Evolutionary conservation across 208 protist genomes (phyloP).

Genomic region (Angomonas desouzai): DNA sequence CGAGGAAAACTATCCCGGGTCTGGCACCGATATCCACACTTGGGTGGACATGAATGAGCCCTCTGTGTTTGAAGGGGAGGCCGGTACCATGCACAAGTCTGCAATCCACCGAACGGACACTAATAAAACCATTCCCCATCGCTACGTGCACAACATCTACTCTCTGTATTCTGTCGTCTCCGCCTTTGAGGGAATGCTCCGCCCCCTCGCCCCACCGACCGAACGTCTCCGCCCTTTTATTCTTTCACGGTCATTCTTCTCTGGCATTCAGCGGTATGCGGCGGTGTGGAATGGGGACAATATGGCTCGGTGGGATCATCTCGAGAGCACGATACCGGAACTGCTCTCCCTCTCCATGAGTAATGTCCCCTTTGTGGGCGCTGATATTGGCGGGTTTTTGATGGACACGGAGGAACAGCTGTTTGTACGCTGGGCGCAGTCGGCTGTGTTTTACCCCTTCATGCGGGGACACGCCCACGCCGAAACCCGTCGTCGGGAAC

Average conservation of each 20-base stretch:
- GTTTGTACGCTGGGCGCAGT: constrained; percentile 97
- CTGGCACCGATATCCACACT: constrained; percentile 90
- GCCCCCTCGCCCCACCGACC: constrained; percentile 31
- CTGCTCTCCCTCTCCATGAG: constrained; percentile 93
- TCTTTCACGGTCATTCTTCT: constrained; percentile 98
- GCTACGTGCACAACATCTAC: constrained; percentile 98
- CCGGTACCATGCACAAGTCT: constrained; percentile 94
- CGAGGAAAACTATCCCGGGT: constrained; percentile 86
- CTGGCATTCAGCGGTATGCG: constrained; percentile 96
- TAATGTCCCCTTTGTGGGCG: constrained; percentile 95
- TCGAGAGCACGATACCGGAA: constrained; percentile 94
- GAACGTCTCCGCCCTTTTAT: constrained; percentile 94
- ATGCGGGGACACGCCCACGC: constrained; percentile 96
- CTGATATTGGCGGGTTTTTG: constrained; percentile 99
- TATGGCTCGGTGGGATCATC: constrained; percentile 93
- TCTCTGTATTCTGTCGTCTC: constrained; percentile 88
- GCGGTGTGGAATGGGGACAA: constrained; percentile 99
- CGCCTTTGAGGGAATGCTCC: constrained; percentile 85
- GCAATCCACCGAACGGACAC: constrained; percentile 74
- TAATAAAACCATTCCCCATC: constrained; percentile 82
- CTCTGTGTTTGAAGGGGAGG: constrained; percentile 95
- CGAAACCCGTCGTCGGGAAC: constrained; percentile 97
- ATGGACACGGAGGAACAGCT: constrained; percentile 95
- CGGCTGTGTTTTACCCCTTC: constrained; percentile 96
- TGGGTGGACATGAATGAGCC: constrained; percentile 99